Base-by-base conservation (phyloP, 345 rosid species). In the Eucalyptus microcorys region DNA sequence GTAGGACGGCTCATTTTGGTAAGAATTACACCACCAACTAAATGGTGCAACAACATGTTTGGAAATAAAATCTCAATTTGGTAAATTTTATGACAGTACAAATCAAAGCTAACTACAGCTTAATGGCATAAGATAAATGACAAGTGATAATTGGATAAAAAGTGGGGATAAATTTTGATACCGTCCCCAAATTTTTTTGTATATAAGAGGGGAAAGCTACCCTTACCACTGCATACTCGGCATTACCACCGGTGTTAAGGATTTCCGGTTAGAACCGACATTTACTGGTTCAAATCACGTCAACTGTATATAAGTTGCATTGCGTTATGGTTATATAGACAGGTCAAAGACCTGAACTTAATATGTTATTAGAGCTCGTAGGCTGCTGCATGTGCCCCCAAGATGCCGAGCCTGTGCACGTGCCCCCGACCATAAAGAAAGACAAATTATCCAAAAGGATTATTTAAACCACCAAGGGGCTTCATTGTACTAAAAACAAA, bases 111-210 rank as follows among this genome's bases (percentile, higher is more conserved):
- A 7, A 64, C 11, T 15, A n/a, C n/a, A n/a, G n/a, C n/a, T n/a
- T n/a, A n/a, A n/a, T n/a, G n/a, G n/a, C n/a, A n/a, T n/a, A n/a
- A n/a, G n/a, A n/a, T n/a, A n/a, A n/a, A n/a, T 32, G 21, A 7
- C 6, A 34, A 34, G 11, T 52, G 11, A 1, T 68, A 68, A 32
- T 32, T 32, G 12, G 24, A 7, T 68, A 21, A 34, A 32, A 32
- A 8, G 42, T 0, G 1, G 7, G 57, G 12, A 68, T 68, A 34
- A 5, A 2, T 68, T 68, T 68, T 34, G 79, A 2, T 32, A 16
- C 1, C 0, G 3, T 68, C 42, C 13, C 7, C 10, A 66, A 34
- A 1, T 8, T 17, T 68, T 34, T 59, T 59, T 4, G 7, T 19
- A 3, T 5, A 4, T 17, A 40, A 3, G 26, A 68, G 43, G 24